These are phyloP conservation scores for Imleria badia DNA, from an alignment of 768 basidiomycete genomes.

Conservation along the genomic window DNA sequence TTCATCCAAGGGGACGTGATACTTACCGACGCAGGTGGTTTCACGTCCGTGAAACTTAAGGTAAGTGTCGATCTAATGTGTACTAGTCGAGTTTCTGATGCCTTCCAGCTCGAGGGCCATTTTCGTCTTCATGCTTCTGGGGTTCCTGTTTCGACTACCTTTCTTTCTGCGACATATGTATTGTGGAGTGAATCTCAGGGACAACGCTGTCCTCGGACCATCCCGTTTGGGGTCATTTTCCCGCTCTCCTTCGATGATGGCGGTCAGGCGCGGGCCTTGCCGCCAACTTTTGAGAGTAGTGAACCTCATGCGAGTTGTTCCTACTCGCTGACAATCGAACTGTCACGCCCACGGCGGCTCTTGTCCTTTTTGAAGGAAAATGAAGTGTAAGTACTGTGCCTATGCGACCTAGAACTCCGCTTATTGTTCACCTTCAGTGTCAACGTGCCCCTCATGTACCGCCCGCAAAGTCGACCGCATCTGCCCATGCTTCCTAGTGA, in stretches of 20 bases:
- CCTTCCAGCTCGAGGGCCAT: slow-evolving; percentile 24
- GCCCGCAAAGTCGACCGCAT: slow-evolving; percentile 54
- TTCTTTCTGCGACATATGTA: slow-evolving; percentile 18
- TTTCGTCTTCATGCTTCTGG: slow-evolving; percentile 18
- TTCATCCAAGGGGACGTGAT: slow-evolving; percentile 27
- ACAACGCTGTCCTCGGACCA: slow-evolving; percentile 31
- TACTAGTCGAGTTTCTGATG: background rate
- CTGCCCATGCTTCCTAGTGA: slow-evolving; percentile 47
- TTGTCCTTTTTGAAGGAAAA: slow-evolving; percentile 45
- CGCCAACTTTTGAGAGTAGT: slow-evolving; percentile 44
- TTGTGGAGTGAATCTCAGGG: slow-evolving; percentile 19
- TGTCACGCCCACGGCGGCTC: slow-evolving; percentile 40
- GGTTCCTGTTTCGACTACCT: slow-evolving; percentile 7
- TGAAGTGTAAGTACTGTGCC: slow-evolving; percentile 40
- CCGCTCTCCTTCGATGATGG: slow-evolving; percentile 46
- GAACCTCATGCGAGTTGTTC: slow-evolving; percentile 34
- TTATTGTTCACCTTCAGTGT: slow-evolving; percentile 35
- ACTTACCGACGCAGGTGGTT: slow-evolving; percentile 8
- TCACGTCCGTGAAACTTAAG: slow-evolving; percentile 24
- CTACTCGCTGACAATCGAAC: slow-evolving; percentile 47
- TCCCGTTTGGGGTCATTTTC: slow-evolving; percentile 45
- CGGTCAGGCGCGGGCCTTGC: slow-evolving; percentile 37
- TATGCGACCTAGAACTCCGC: background rate
- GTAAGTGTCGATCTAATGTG: slow-evolving; percentile 5
- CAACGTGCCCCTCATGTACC: slow-evolving; percentile 49